Percentiles rank a stretch among this genome's conserved stretches.
Conservation (phyloP, 495 filamentous ascomycete species). For the Lophiostoma macrostomum region DNA sequence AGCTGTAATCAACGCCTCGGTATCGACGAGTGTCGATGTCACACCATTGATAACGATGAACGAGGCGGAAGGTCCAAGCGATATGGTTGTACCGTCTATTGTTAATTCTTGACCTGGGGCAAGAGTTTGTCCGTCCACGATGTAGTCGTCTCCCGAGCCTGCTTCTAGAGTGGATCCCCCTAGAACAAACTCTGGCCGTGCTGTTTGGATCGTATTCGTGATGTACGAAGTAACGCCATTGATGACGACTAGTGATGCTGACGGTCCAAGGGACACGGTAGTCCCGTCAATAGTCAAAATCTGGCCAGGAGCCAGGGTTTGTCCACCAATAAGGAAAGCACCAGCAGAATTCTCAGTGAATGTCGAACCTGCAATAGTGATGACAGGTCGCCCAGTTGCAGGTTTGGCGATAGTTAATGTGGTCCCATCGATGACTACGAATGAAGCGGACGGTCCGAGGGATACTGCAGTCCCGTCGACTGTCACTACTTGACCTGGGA, state of each 20-base stretch:
- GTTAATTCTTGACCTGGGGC: conserved; percentile 36
- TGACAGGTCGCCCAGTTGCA: conserved; percentile 7
- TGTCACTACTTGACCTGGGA: conserved; percentile 9
- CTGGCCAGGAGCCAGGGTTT: conserved; percentile 35
- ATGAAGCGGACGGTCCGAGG: conserved; percentile 21
- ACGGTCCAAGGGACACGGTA: conserved; percentile 33
- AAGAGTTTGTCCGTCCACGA: conserved; percentile 34
- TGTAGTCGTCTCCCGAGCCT: conserved; percentile 4
- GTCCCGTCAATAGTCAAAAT: conserved; percentile 34
- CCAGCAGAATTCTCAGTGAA: conserved; percentile 5
- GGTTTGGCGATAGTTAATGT: too few relatives aligned
- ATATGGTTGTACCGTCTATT: conserved; percentile 35
- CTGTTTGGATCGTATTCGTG: background rate
- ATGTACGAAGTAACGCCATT: too few relatives aligned
- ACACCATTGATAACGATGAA: conserved; percentile 36
- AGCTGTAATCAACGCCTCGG: conserved; percentile 22
- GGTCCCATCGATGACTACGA: too few relatives aligned
- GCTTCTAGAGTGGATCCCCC: background rate
- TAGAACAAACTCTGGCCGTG: conserved; percentile 7
- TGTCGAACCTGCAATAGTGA: background rate
- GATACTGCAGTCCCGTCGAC: conserved; percentile 16
- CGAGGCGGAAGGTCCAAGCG: conserved; percentile 29
- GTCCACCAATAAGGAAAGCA: conserved; percentile 29
- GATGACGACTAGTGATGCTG: conserved; percentile 29
- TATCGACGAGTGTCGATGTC: conserved; percentile 21